phyloP scores from a whole-genome alignment of 2,329 filamentous ascomycete species.

The Cladosporium sp. region DNA sequence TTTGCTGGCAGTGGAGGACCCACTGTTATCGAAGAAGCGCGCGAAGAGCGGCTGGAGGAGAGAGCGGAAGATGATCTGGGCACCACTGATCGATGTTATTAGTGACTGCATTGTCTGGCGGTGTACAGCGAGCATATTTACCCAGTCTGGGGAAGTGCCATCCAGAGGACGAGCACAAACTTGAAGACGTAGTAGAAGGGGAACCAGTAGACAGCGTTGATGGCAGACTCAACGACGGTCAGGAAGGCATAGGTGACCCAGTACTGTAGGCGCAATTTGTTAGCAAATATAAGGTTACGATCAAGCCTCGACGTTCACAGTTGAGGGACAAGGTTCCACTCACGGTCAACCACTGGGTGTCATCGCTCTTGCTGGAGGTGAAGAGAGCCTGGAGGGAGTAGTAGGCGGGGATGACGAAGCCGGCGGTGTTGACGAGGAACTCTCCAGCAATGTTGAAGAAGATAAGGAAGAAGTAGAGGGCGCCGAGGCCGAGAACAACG shows the following conservation, averaged over 20 bases:
- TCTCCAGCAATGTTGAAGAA: conserved; percentile 90
- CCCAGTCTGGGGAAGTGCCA: conserved; percentile 91
- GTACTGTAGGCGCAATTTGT: conserved; percentile 54
- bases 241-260: conserved; percentile 85
- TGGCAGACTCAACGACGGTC: conserved; percentile 77
- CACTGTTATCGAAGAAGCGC: conserved; percentile 76
- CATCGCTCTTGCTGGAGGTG: conserved; percentile 68
- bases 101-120: conserved; percentile 9
- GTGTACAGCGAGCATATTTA: conserved; percentile 53
- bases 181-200: conserved; percentile 99
- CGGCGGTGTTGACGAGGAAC: conserved; percentile 82
- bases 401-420: conserved; percentile 80
- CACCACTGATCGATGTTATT: conserved; percentile 63
- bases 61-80: conserved; percentile 94
- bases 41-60: conserved; percentile 89
- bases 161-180: conserved; percentile 96
- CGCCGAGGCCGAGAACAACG: conserved; percentile 71
- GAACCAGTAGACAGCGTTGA: conserved; percentile 90
- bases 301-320: background rate
- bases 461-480: conserved; percentile 86
- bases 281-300: conserved; percentile 19
- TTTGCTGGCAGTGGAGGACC: conserved; percentile 63
- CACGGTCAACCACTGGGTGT: conserved; percentile 74
- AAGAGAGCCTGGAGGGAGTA: conserved; percentile 81
- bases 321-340: conserved; percentile 22